Base-by-base conservation (phyloP, 495 filamentous ascomycete species). In the Penicillium odoratum region DNA sequence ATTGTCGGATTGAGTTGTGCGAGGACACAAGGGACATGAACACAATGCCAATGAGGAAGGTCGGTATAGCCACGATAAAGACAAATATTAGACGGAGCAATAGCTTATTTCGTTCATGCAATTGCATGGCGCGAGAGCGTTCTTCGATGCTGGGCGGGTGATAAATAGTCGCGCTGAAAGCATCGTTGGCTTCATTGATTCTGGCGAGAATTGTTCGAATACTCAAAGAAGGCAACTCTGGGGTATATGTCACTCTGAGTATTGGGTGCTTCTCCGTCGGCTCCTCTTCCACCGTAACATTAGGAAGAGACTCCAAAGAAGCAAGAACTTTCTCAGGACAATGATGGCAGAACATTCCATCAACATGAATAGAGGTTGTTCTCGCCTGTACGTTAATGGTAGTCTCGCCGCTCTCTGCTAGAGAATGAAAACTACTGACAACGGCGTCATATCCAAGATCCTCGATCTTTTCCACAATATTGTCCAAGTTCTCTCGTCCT, bases 281-380 rank as follows among this genome's bases (percentile, higher is more conserved):
- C 2, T 69, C 31, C 26, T 80, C 73, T 9, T 83, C 79, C 18
- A 89, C 66, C 6, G 61, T 64, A n/a, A 87, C 56, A 16, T 73
- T 70, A 2, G 79, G 76, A 28, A 86, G 79, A 15, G 69, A 71
- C 40, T 79, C 62, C 54, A 95, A 70, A 5, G 77, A 76, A 3
- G 63, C 73, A 1, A 78, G 59, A 15, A 96, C 78, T 31, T 83
- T 81, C 8, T 74, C 71, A 3, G 93, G 88, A 63, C 94, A 97
- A 67, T 93, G 88, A 38, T 85, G 80, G 73, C 93, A 97, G 72
- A 88, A 93, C 82, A 97, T 92, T 42, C 94, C 93, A 42, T 90
- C 82, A 42, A 98, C 80, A 33, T 61, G 77, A 58, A 96, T 85
- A 48, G 72, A 72, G 11, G 93, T 78, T 5, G 83, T 84, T 55